Conservation (phyloP, 352 stramenopile species). For the Pilasporangium apinafurcum region DNA sequence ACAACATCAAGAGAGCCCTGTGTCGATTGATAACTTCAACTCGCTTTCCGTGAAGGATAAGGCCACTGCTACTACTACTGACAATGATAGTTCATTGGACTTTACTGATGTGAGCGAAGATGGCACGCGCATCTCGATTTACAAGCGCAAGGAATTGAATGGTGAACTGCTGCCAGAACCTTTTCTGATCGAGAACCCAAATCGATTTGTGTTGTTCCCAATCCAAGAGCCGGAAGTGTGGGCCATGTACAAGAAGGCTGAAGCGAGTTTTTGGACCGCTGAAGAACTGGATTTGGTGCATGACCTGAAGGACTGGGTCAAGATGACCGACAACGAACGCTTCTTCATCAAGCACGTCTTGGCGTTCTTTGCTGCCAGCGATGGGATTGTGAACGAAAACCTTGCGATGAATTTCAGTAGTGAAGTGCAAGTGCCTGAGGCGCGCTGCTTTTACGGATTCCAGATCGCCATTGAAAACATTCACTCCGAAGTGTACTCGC, state of each 20-base stretch:
- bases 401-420: slow-evolving; percentile 98
- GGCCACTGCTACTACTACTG: not conserved
- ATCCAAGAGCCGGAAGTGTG: slow-evolving; percentile 97
- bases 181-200: slow-evolving; percentile 93
- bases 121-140: slow-evolving; percentile 55
- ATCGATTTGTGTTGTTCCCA: slow-evolving; percentile 97
- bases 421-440: slow-evolving; percentile 96
- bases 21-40: slow-evolving; percentile 4
- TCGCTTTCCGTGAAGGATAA: slow-evolving; percentile 1
- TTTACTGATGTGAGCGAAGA: slow-evolving; percentile 16
- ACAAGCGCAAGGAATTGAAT: slow-evolving; percentile 84
- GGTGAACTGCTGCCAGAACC: slow-evolving; percentile 87
- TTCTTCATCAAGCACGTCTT: slow-evolving; percentile 98
- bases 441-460: slow-evolving; percentile 99
- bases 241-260: slow-evolving; percentile 99
- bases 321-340: slow-evolving; percentile 93
- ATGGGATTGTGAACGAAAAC: slow-evolving; percentile 99
- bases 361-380: slow-evolving; percentile 97
- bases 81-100: slow-evolving; percentile 9
- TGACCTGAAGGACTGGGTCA: slow-evolving; percentile 94
- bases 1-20: slow-evolving; percentile 2
- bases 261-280: slow-evolving; percentile 98
- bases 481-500: slow-evolving; percentile 98
- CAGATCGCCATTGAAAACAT: slow-evolving; percentile 99
- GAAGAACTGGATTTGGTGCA: slow-evolving; percentile 97